Evolutionary conservation across 116 monocot species (phyloP).

Genomic region (Cymodocea nodosa): DNA sequence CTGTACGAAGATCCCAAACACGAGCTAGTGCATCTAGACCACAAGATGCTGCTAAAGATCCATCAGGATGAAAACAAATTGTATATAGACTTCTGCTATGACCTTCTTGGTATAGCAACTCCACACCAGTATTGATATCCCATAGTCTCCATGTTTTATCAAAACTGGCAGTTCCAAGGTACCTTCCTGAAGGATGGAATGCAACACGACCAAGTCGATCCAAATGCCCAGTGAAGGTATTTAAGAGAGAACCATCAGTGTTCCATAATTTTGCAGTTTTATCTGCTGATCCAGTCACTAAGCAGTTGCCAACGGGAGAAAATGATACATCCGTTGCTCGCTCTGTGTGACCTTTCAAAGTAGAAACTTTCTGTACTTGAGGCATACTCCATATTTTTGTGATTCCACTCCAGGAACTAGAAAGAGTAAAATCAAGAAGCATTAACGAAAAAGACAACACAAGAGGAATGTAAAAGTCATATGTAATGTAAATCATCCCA

Average conservation of each 20-base stretch:
- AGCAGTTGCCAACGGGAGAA: constrained; percentile 54
- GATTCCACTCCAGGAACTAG: constrained; percentile 76
- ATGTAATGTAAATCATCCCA: too few relatives aligned
- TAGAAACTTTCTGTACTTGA: constrained; percentile 39
- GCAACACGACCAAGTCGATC: constrained; percentile 83
- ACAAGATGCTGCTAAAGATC: constrained; percentile 84
- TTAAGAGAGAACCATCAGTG: constrained; percentile 47
- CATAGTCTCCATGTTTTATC: constrained; percentile 98
- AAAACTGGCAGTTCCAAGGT: constrained; percentile 89
- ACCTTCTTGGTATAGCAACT: constrained; percentile 87
- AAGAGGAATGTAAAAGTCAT: neutral
- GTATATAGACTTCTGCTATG: constrained; percentile 87
- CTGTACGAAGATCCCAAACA: constrained; percentile 92
- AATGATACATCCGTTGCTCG: constrained; percentile 85
- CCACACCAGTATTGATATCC: constrained; percentile 67
- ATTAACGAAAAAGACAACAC: neutral
- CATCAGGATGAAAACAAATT: constrained; percentile 80
- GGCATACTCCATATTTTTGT: constrained; percentile 94
- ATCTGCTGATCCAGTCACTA: constrained; percentile 89
- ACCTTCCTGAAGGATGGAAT: constrained; percentile 92
- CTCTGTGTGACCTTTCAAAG: constrained; percentile 76
- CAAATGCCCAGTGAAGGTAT: constrained; percentile 66
- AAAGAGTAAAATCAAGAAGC: constrained; percentile 1
- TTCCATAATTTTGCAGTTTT: constrained; percentile 86
- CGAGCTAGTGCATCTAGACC: constrained; percentile 87